A percentile compares a stretch with the other conserved stretches of the same genome.
Evolutionary conservation across 2,329 filamentous ascomycete species (phyloP).

Genomic region (Eutypa lata): DNA sequence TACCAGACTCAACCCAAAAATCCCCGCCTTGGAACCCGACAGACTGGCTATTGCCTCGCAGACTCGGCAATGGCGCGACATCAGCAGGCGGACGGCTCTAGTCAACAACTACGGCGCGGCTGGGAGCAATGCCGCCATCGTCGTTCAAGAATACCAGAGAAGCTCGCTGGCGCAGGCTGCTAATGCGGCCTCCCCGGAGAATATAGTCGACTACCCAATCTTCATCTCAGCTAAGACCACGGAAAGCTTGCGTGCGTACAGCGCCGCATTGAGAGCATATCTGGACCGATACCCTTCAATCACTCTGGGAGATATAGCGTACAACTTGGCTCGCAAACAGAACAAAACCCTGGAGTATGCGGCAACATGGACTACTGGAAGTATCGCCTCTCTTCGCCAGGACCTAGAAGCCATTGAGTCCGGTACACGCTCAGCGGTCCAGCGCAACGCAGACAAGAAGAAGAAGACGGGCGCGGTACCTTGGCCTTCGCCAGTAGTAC

Average conservation of each 20-base stretch:
- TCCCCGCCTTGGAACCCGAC: slow-evolving; percentile 8
- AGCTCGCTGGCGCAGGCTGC: neutral
- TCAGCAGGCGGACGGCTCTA: neutral
- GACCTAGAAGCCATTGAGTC: no score
- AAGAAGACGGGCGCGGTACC: neutral
- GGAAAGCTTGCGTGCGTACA: no score
- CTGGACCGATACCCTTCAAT: no score
- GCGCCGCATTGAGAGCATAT: no score
- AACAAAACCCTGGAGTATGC: no score
- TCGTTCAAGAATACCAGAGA: neutral
- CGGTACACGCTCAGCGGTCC: neutral
- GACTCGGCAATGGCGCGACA: slow-evolving; percentile 7
- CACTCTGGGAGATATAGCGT: no score
- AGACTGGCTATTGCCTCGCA: slow-evolving; percentile 7
- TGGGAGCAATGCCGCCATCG: slow-evolving; percentile 11
- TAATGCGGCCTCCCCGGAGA: no score
- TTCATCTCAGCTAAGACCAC: no score
- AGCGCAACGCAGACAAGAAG: neutral
- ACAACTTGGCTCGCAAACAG: no score
- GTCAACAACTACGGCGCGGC: slow-evolving; percentile 18
- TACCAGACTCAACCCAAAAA: slow-evolving; percentile 17
- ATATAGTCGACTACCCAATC: no score
- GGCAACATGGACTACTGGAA: no score
- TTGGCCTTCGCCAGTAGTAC: neutral
- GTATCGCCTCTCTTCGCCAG: no score